Evolutionary conservation across 2,329 filamentous ascomycete genomes (phyloP).

Genomic region (Ceratocystis cubensis): DNA sequence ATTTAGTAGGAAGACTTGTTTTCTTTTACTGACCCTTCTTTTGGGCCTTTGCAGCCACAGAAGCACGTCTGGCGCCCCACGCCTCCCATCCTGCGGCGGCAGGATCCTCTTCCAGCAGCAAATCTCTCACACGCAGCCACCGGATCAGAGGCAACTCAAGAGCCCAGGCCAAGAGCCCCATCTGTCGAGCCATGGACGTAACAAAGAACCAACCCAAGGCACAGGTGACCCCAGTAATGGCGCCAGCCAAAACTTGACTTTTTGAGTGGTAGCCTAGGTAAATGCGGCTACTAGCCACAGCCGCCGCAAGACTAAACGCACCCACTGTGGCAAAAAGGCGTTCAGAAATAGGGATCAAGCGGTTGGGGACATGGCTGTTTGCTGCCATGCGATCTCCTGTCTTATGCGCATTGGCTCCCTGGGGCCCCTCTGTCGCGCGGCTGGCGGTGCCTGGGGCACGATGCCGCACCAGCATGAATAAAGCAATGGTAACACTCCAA

Average conservation of each 20-base stretch:
- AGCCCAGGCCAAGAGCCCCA: conserved; percentile 59
- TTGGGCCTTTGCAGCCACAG: conserved; percentile 4
- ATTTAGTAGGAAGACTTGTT: not conserved
- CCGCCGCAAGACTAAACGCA: conserved; percentile 47
- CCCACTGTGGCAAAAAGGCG: conserved; percentile 43
- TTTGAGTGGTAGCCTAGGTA: conserved; percentile 90
- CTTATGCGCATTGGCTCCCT: not conserved
- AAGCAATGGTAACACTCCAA: conserved; percentile 69
- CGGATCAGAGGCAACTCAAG: conserved; percentile 53
- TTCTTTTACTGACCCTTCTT: conserved; percentile 2
- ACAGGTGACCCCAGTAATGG: conserved; percentile 54
- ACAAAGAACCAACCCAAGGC: conserved; percentile 67
- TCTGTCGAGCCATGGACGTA: conserved; percentile 52
- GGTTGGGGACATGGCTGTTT: conserved; percentile 24
- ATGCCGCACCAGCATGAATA: conserved; percentile 61
- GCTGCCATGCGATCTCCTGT: not conserved
- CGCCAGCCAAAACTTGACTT: conserved; percentile 75
- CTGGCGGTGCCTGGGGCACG: conserved; percentile 42
- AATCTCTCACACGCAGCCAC: conserved; percentile 62
- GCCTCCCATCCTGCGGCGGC: conserved; percentile 87
- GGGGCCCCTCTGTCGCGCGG: not conserved
- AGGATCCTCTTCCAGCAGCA: conserved; percentile 78
- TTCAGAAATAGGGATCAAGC: conserved; percentile 45
- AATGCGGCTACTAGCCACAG: conserved; percentile 69
- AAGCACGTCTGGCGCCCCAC: conserved; percentile 52